Base-by-base conservation (phyloP, 129 eudicot species). In the Saussurea involucrata region DNA sequence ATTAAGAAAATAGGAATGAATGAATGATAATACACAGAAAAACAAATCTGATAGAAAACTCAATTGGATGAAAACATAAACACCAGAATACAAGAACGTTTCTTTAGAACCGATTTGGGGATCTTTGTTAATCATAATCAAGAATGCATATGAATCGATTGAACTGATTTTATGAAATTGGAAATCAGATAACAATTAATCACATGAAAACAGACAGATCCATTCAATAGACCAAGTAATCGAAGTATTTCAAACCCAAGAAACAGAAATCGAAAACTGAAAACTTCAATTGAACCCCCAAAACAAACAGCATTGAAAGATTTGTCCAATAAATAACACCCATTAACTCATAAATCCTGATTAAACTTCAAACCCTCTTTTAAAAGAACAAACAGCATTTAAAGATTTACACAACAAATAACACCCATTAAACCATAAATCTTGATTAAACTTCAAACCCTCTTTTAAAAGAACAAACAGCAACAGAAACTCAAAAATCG, bases 141-240 rank as follows among this genome's bases (percentile, higher is more conserved):
- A 25, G 24, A 78, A 69, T 34, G 69, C 42, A n/a, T 25, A 60
- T 34, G 24, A 69, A 69, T 61, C 32, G 67, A 53, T 68, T 33
- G 29, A 32, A 15, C 21, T 31, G 37, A 74, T 61, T 36, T 18
- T 11, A 46, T 8, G 13, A 66, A 76, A 76, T 46, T 28, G 15
- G 40, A 76, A 24, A 21, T 34, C 10, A 20, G 24, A 37, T 4
- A 31, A 42, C 71, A 36, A 68, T 27, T 21, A 58, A 25, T 53
- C 69, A 82, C 85, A 72, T 82, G 79, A 82, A 82, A 65, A 44
- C 4, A 76, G 9, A 63, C 6, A 76, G 57, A 66, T 72, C 78
- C 24, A 64, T 44, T 21, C 67, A 44, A 40, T 33, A 36, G 20
- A 75, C 20, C 0, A 74, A 68, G 13, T 1, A 78, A 71, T 36